Percentiles rank a stretch among this genome's conserved stretches.
Evolutionary conservation across 805 yeast species (phyloP).

Genomic region (Hanseniaspora jakobsenii): DNA sequence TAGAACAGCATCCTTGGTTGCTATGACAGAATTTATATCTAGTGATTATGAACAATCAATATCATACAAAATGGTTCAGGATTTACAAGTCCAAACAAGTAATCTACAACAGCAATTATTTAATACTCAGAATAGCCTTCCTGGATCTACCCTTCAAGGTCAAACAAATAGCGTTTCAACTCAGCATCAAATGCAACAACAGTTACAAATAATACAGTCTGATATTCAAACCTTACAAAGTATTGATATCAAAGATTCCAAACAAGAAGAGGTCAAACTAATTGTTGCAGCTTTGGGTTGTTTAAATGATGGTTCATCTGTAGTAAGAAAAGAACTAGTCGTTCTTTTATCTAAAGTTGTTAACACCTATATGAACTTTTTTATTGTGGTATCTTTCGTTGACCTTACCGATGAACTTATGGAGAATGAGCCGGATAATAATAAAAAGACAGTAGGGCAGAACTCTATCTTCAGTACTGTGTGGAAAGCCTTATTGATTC

Average conservation of each 20-base stretch:
- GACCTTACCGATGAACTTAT: slow-evolving; percentile 72
- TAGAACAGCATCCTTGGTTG: slow-evolving; percentile 66
- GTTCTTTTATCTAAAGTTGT: slow-evolving; percentile 68
- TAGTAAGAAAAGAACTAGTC: slow-evolving; percentile 76
- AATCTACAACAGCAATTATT: slow-evolving; percentile 24
- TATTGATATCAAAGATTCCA: slow-evolving; percentile 35
- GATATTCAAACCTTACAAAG: slow-evolving; percentile 24
- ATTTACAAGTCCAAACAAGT: slow-evolving; percentile 24
- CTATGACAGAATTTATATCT: slow-evolving; percentile 57
- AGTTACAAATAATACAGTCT: slow-evolving; percentile 24
- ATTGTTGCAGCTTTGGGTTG: slow-evolving; percentile 56
- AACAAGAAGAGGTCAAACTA: slow-evolving; percentile 56
- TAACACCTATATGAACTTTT: slow-evolving; percentile 54
- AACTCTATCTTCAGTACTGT: slow-evolving; percentile 76
- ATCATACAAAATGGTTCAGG: slow-evolving; percentile 26
- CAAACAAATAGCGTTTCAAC: slow-evolving; percentile 23
- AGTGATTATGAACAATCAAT: slow-evolving; percentile 32
- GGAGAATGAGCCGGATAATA: slow-evolving; percentile 22
- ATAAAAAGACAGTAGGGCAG: slow-evolving; percentile 64
- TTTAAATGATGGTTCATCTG: slow-evolving; percentile 76
- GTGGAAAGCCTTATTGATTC: slow-evolving; percentile 72
- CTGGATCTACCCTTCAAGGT: slow-evolving; percentile 23
- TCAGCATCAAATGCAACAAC: slow-evolving; percentile 27
- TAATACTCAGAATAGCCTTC: slow-evolving; percentile 25
- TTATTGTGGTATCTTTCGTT: slow-evolving; percentile 74